phyloP scores from a whole-genome alignment of 306 rosid species.

The Lagenaria siceraria region DNA sequence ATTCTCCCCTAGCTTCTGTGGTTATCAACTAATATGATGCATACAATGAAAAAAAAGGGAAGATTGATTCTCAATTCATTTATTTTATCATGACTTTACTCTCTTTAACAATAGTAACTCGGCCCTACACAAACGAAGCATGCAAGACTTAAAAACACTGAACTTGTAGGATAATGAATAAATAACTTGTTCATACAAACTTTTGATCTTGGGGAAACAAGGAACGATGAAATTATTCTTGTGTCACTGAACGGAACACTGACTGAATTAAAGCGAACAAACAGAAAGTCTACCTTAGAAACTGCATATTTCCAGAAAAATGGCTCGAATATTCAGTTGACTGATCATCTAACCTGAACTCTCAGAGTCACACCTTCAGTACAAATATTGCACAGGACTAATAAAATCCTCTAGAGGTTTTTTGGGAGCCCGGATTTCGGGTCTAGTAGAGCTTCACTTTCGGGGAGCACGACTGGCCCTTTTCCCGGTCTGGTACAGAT shows the following conservation, averaged over 20 bases:
- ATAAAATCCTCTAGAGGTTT: constrained; percentile 16
- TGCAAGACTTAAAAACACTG: not conserved
- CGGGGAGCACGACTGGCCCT: constrained; percentile 80
- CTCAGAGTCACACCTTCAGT: not conserved
- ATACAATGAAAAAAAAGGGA: not conserved
- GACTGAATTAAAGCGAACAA: not conserved
- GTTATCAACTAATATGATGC: not conserved
- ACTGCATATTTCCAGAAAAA: constrained; percentile 18
- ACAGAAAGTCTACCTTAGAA: constrained; percentile 8
- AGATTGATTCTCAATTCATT: not conserved
- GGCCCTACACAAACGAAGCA: not conserved
- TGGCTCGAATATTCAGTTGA: constrained; percentile 11
- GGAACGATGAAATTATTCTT: not conserved
- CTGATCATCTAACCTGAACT: not conserved
- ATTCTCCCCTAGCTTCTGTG: not conserved
- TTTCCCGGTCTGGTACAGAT: constrained; percentile 91
- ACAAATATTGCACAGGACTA: constrained; percentile 14
- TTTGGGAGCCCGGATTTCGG: constrained; percentile 73
- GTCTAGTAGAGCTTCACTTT: constrained; percentile 62
- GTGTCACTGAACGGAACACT: not conserved
- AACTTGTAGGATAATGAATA: not conserved
- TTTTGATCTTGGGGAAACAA: not conserved
- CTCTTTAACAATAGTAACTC: not conserved
- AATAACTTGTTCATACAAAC: not conserved
- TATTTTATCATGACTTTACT: not conserved